phyloP scores from a whole-genome alignment of 2,329 filamentous ascomycete genomes.

The Teratosphaeriaceae sp. region DNA sequence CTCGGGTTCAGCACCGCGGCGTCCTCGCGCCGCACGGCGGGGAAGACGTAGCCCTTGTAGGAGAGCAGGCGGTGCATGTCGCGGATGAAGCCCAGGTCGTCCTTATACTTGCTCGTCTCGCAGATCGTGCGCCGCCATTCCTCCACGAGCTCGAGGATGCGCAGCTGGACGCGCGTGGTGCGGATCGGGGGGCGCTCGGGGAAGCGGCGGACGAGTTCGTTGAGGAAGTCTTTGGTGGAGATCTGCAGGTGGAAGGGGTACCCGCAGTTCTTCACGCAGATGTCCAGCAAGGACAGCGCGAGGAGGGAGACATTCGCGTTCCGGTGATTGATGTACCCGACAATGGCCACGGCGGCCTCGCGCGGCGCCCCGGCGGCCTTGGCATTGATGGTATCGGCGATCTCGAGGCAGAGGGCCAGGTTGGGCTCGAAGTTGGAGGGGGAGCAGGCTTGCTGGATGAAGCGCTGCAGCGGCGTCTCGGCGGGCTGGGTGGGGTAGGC shows the following conservation, averaged over 20 bases:
- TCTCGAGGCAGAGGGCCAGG: conserved; percentile 91
- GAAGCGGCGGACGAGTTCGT: conserved; percentile 93
- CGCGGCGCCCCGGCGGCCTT: conserved; percentile 95
- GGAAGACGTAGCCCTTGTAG: conserved; percentile 96
- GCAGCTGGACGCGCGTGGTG: conserved; percentile 77
- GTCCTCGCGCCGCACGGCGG: conserved; percentile 85
- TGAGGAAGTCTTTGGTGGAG: conserved; percentile 97
- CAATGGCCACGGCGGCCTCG: conserved; percentile 88
- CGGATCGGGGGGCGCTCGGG: conserved; percentile 87
- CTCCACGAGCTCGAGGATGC: conserved; percentile 93
- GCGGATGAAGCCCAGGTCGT: conserved; percentile 89
- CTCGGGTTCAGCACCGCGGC: conserved; percentile 94
- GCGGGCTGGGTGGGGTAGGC: conserved; percentile 70
- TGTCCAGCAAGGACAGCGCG: conserved; percentile 85
- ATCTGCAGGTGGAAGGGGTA: conserved; percentile 99
- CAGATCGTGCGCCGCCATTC: conserved; percentile 99
- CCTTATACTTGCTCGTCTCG: conserved; percentile 94
- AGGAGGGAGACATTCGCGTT: conserved; percentile 92
- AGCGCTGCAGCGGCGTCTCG: conserved; percentile 84
- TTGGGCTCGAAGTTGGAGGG: conserved; percentile 98
- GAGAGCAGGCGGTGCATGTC: conserved; percentile 95
- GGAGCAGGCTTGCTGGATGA: conserved; percentile 93
- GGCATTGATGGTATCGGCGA: conserved; percentile 90
- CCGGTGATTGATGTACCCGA: conserved; percentile 91
- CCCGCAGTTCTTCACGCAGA: conserved; percentile 99